A percentile compares a stretch with the other conserved stretches of the same genome.
These are phyloP conservation scores for Ophiostoma himal-ulmi DNA, from an alignment of 2,329 filamentous ascomycete species.

Conservation along the genomic window DNA sequence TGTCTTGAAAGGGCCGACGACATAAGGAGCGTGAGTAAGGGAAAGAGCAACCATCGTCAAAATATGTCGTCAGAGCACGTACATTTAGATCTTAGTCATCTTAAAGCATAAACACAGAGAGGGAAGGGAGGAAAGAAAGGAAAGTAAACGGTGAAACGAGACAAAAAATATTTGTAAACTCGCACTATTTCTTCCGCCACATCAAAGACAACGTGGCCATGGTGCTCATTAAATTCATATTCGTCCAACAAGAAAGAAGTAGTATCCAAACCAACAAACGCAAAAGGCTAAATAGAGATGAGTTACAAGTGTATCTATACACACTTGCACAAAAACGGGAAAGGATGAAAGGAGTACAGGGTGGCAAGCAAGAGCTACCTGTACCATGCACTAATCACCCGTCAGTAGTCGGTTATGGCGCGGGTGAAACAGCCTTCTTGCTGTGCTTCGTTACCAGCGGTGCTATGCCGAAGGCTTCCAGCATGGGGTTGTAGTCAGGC, in stretches of 20 bases:
- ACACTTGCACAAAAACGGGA: not conserved
- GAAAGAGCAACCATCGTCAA: not conserved
- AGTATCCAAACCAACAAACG: not conserved
- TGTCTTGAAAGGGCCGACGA: not conserved
- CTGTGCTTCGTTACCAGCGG: conserved; percentile 17
- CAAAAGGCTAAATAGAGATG: not conserved
- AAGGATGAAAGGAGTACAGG: not conserved
- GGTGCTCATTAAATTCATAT: not conserved
- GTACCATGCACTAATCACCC: not conserved
- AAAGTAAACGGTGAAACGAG: not conserved
- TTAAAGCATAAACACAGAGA: not conserved
- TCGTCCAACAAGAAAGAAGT: not conserved
- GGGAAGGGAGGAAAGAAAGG: not conserved
- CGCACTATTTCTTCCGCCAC: not conserved
- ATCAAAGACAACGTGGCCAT: not conserved
- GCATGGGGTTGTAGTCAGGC: conserved; percentile 41
- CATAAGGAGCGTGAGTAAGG: not conserved
- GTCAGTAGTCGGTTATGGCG: conserved; percentile 13
- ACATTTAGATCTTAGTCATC: not conserved
- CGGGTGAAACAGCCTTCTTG: conserved; percentile 6
- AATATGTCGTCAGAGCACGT: not conserved
- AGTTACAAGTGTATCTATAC: not conserved
- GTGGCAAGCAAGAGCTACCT: too few species aligned
- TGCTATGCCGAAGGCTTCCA: conserved; percentile 22
- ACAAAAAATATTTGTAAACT: not conserved